phyloP scores from a whole-genome alignment of 2,329 filamentous ascomycete species.

The Escovopsis weberi region DNA sequence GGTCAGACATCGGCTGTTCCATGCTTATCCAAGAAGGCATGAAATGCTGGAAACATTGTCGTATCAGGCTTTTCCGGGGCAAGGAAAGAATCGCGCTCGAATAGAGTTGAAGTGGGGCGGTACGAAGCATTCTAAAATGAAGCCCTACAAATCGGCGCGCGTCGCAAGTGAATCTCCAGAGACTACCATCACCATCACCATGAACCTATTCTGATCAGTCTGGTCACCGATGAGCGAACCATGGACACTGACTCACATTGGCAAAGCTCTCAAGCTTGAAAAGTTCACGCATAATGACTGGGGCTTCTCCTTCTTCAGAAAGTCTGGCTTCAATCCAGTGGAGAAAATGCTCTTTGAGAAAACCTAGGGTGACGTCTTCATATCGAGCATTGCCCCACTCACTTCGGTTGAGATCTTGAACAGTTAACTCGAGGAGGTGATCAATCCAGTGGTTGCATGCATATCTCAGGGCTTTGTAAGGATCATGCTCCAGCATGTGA shows the following conservation, averaged over 20 bases:
- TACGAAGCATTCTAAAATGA: constrained; percentile 1
- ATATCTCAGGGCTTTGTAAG: constrained; percentile 8
- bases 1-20: background rate
- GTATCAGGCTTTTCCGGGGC: background rate
- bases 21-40: constrained; percentile 2
- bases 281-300: background rate
- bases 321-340: background rate
- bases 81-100: constrained; percentile 3
- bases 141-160: constrained; percentile 2
- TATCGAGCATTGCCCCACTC: constrained; percentile 22
- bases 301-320: background rate
- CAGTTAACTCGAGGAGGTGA: constrained; percentile 6
- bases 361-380: background rate
- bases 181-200: too few relatives aligned
- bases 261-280: background rate
- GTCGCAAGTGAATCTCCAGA: background rate
- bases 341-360: background rate
- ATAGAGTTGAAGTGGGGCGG: constrained; percentile 3
- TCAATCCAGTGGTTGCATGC: constrained; percentile 10
- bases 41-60: constrained; percentile 1
- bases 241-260: background rate
- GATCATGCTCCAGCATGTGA: too few relatives aligned
- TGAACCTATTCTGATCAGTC: background rate
- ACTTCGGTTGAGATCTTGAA: constrained; percentile 20
- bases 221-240: too few relatives aligned